Evolutionary conservation across 2,329 filamentous ascomycete genomes (phyloP).

Genomic region (Pestalotiopsis fici): DNA sequence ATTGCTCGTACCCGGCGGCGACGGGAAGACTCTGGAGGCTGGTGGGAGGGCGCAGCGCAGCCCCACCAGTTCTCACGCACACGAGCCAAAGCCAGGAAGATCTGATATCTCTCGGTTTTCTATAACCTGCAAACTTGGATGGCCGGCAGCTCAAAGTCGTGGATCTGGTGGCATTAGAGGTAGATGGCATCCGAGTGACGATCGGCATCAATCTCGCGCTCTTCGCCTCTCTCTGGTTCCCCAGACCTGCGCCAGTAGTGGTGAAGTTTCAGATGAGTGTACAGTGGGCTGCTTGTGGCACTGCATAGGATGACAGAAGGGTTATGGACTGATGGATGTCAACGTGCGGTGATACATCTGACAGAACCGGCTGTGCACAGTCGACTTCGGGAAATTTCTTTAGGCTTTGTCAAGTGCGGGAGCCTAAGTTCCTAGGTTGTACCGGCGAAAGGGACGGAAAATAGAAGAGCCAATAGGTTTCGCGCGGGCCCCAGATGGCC

Average conservation of each 20-base stretch:
- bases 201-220: conserved; percentile 20
- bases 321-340: conserved; percentile 13
- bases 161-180: conserved; percentile 23
- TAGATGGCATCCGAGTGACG: conserved; percentile 23
- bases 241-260: conserved; percentile 19
- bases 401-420: conserved; percentile 26
- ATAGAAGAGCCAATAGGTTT: conserved; percentile 25
- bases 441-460: conserved; percentile 31
- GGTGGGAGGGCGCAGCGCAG: conserved; percentile 18
- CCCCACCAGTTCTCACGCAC: conserved; percentile 29
- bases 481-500: conserved; percentile 20
- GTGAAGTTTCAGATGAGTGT: conserved; percentile 32
- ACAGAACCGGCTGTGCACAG: conserved; percentile 34
- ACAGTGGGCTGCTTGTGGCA: conserved; percentile 28
- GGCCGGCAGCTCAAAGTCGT: not conserved
- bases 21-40: conserved; percentile 6
- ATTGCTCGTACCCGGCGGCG: conserved; percentile 16
- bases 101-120: not conserved
- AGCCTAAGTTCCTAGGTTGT: conserved; percentile 25
- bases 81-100: not conserved
- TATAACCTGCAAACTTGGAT: conserved; percentile 2
- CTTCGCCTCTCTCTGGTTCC: conserved; percentile 18
- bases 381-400: conserved; percentile 35
- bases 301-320: conserved; percentile 33
- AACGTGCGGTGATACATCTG: conserved; percentile 24